These are phyloP conservation scores for Exophiala sideris DNA, from an alignment of 2,329 filamentous ascomycete species.

Conservation along the genomic window DNA sequence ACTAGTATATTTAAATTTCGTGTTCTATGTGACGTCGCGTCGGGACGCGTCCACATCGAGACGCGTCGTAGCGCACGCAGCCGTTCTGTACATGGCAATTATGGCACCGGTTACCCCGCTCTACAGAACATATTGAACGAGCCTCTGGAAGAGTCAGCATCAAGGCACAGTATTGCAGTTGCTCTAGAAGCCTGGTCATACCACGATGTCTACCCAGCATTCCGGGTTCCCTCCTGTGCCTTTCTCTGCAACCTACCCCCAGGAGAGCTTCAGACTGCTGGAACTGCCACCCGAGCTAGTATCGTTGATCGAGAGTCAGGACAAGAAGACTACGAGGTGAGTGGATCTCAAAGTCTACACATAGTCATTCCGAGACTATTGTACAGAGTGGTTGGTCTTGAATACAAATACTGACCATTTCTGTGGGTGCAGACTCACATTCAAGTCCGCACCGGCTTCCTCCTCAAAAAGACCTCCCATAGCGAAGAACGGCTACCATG, in stretches of 20 bases:
- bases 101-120: too few relatives aligned
- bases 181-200: too few relatives aligned
- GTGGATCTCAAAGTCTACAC: not conserved
- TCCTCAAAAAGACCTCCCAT: not conserved
- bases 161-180: too few relatives aligned
- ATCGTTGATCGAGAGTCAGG: conserved; percentile 47
- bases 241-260: conserved; percentile 41
- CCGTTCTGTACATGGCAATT: too few relatives aligned
- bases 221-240: conserved; percentile 33
- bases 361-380: not conserved
- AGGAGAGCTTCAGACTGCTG: conserved; percentile 57
- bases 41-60: too few relatives aligned
- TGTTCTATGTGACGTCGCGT: too few relatives aligned
- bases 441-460: conserved; percentile 40
- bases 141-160: too few relatives aligned
- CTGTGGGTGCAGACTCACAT: conserved; percentile 30
- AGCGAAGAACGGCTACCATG: not conserved
- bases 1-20: too few relatives aligned
- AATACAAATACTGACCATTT: not conserved
- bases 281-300: conserved; percentile 59
- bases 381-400: not conserved
- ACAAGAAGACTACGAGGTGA: conserved; percentile 39
- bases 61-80: too few relatives aligned
- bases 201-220: conserved; percentile 40
- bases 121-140: too few relatives aligned